Conservation (phyloP, 306 rosid genomes). For the Ormosia emarginata region DNA sequence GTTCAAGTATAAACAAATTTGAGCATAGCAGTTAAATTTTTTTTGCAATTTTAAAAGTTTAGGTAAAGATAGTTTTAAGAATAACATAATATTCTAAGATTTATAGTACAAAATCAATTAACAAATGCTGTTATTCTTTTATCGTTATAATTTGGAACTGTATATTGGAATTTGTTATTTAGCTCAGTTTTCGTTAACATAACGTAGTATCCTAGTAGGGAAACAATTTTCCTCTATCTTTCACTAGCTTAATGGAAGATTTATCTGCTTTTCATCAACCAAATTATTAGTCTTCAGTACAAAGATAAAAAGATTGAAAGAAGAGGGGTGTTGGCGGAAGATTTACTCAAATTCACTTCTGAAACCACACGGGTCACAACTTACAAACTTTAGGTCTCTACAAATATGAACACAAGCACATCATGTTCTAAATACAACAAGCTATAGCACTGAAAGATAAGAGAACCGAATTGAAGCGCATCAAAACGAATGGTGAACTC, state of each 20-base stretch:
- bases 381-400: conserved; percentile 5
- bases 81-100: no score
- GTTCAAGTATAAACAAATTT: no score
- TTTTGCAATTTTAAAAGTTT: no score
- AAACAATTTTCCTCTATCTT: neutral
- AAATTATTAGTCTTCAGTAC: neutral
- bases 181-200: no score
- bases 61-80: no score
- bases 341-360: neutral
- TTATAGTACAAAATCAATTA: no score
- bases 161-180: no score
- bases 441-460: neutral
- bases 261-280: neutral
- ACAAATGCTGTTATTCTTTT: no score
- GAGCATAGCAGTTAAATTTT: no score
- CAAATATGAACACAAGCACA: conserved; percentile 8
- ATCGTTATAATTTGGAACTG: no score
- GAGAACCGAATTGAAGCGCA: neutral
- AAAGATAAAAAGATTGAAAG: neutral
- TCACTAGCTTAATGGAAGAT: neutral
- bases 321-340: neutral
- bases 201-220: no score
- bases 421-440: neutral
- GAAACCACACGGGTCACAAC: conserved; percentile 5
- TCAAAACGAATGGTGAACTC: neutral